Evolutionary conservation across 2,329 filamentous ascomycete species (phyloP), one percentile per base, ranked within the genome.

Genomic region (Zymoseptoria tritici): DNA sequence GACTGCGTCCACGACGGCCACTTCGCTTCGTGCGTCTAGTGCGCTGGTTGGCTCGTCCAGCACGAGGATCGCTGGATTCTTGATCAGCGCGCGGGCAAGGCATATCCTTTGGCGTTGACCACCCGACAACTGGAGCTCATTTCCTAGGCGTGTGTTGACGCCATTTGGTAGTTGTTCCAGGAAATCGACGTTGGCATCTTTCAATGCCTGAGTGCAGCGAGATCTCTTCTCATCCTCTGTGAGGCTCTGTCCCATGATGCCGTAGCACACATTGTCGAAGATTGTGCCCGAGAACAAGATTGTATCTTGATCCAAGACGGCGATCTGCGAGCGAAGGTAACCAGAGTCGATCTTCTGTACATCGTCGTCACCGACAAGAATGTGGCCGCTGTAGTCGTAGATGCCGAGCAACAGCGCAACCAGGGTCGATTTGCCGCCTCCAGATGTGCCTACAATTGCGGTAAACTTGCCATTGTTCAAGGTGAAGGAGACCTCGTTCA

Each of bases 11-110:
- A 77, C 74, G n/a, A 80, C 73, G 11, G 75, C 69, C 11, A 70
- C 65, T 60, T 80, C 78, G 21, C 73, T 78, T 9, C 73, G 53
- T 69, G 77, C 74, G 61, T 80, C 78, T 4, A 80, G 66, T 29
- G 77, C 75, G 22, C 75, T 75, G 0, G 77, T 80, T 1, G 76
- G 76, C 62, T 80, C 78, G 57, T 80, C 78, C 2, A 80, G 71
- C 4, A 80, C 70, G 8, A 80, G 70, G 1, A 80, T 70, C 20
- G 76, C 71, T 5, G 78, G 78, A 21, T 75, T 70, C 54, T 77
- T 72, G 57, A 79, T 72, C 29, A 80, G 68, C 2, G 78, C 78
- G 24, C 78, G 69, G 22, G 78, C 78, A 31, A 80, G 75, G 36
- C 78, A 78, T 13, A 80, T 71, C 16, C 78, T 72, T 60, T 80